Conservation (phyloP, 352 stramenopile genomes). For the Globisporangium mamillatum region DNA sequence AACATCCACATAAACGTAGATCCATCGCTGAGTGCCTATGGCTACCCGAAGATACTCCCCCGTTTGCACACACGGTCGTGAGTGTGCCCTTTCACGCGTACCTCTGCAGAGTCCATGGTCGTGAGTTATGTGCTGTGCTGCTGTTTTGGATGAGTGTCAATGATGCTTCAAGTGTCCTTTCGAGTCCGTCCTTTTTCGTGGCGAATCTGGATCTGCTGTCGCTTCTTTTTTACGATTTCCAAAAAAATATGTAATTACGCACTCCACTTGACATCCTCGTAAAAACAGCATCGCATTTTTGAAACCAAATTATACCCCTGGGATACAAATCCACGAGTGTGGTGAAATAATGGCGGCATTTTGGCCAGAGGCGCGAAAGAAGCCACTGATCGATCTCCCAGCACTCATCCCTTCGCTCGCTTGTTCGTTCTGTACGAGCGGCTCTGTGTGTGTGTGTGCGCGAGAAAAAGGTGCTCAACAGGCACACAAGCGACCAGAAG, state of each 20-base stretch:
- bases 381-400: constrained; percentile 2
- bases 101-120: constrained; percentile 50
- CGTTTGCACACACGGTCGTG: neutral
- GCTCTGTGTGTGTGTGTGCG: neutral
- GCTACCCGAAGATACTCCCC: neutral
- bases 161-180: constrained; percentile 6
- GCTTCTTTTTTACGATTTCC: constrained; percentile 2
- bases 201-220: neutral
- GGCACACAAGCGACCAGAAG: neutral
- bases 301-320: neutral
- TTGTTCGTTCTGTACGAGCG: neutral
- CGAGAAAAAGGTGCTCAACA: neutral
- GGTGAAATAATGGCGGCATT: constrained; percentile 1
- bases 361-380: constrained; percentile 9
- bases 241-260: constrained; percentile 20
- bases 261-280: neutral
- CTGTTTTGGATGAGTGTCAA: constrained; percentile 5
- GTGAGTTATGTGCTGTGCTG: neutral
- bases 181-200: neutral
- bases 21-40: neutral
- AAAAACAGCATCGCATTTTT: constrained; percentile 1
- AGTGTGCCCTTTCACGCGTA: constrained; percentile 3
- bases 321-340: neutral
- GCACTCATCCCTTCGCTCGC: neutral
- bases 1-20: neutral